Conservation (phyloP, 2,329 filamentous ascomycete species). For the Cylindrodendrum hubeiense region DNA sequence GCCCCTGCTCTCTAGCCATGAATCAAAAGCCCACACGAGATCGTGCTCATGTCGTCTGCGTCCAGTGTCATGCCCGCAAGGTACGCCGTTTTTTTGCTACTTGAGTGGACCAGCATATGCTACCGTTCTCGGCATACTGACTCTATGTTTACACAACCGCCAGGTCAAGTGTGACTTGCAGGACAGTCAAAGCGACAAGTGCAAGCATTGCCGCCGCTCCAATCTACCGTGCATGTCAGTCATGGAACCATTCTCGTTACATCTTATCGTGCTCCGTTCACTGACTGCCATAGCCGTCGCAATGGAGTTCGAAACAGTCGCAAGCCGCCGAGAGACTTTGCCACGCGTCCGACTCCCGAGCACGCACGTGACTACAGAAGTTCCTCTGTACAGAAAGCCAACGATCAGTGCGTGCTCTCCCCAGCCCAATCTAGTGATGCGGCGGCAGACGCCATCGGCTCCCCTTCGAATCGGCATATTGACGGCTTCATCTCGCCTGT, state of each 20-base stretch:
- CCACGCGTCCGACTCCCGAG: too few relatives aligned
- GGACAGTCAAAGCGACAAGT: slow-evolving; percentile 3
- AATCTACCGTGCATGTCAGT: slow-evolving; percentile 17
- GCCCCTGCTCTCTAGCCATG: too few relatives aligned
- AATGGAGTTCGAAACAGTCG: slow-evolving; percentile 16
- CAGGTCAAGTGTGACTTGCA: slow-evolving; percentile 26
- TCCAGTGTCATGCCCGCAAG: slow-evolving; percentile 18
- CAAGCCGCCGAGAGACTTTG: too few relatives aligned
- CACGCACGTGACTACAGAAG: too few relatives aligned
- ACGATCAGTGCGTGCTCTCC: neutral
- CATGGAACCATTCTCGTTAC: too few relatives aligned
- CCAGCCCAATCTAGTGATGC: neutral
- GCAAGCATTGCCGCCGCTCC: slow-evolving; percentile 15
- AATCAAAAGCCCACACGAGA: slow-evolving; percentile 15
- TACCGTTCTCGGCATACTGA: too few relatives aligned
- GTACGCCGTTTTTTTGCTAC: neutral
- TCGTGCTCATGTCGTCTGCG: slow-evolving; percentile 17
- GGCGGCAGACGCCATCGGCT: neutral
- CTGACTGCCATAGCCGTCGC: slow-evolving; percentile 6
- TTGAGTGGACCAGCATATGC: too few relatives aligned
- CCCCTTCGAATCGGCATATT: neutral
- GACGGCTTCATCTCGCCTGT: neutral
- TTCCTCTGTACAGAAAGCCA: neutral
- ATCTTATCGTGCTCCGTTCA: too few relatives aligned
- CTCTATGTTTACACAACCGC: too few relatives aligned